Base-by-base conservation (phyloP, 495 filamentous ascomycete species). In the Aspergillus taichungensis region DNA sequence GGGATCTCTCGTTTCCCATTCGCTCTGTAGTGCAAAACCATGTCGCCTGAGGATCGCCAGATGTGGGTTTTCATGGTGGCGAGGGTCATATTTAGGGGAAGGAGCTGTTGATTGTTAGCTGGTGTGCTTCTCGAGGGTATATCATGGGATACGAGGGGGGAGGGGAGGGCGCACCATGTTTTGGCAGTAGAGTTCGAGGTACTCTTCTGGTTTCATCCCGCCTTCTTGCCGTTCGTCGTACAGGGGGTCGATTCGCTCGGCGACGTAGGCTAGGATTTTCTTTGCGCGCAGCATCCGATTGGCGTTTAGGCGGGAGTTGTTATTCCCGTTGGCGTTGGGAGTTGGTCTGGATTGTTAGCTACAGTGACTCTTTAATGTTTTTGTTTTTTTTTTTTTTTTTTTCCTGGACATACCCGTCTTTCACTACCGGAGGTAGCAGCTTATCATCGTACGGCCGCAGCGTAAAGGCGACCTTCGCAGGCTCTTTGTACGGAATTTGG, bases 231-330 rank as follows among this genome's bases (percentile, higher is more conserved):
- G 68, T 30, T 77, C 67, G 37, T 75, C 63, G 41, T 68, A 59
- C 6, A 61, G 60, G 1, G 82, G 75, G 58, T 95, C 90, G 42
- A 98, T 90, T 40, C 88, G 76, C 61, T 98, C 92, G 1, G 88
- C 84, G 6, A 97, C 82, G 54, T 98, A 98, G 1, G 79, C 81
- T 31, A 94, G 64, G n/a, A 98, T 87, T 71, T 97, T 98, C 69
- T 87, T 91, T 3, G 90, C 85, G 36, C 92, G 78, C 28, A 98
- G 75, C 94, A 98, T 97, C 28, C 92, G 75, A 57, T 97, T 98
- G 28, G 92, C 92, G 60, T 97, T 98, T 46, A 98, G 75, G 28
- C 92, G 80, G 40, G 87, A 85, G 52, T 88, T 92, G 31, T 83
- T 80, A 53, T 52, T 60, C 52, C 50, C 56, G 34, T 56, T 61